Evolutionary conservation across 306 rosid species (phyloP).

Genomic region (Lagenaria siceraria): DNA sequence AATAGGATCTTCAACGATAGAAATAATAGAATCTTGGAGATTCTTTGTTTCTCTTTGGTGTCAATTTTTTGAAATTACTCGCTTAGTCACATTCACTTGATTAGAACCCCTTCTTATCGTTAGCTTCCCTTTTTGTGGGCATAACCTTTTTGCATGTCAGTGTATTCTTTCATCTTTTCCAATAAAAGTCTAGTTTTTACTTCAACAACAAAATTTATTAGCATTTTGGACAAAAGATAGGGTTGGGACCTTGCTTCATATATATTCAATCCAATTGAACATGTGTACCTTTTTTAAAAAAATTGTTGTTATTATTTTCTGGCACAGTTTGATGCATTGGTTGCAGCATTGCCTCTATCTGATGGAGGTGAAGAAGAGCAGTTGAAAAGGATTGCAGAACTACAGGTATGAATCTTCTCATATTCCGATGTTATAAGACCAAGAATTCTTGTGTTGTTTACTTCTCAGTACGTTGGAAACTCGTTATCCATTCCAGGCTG

Average conservation of each 20-base stretch:
- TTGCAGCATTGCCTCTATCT: conserved; percentile 63
- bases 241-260: not conserved
- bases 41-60: no score
- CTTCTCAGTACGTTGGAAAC: not conserved
- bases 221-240: not conserved
- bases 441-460: not conserved
- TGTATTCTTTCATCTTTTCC: no score
- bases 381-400: conserved; percentile 62
- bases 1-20: no score
- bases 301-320: not conserved
- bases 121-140: no score
- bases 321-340: conserved; percentile 70
- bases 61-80: no score
- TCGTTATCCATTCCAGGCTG: conserved; percentile 38
- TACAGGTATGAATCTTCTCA: conserved; percentile 41
- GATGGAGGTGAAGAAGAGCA: conserved; percentile 78
- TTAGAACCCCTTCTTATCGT: no score
- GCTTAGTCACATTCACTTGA: no score
- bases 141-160: no score
- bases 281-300: not conserved
- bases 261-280: conserved; percentile 5
- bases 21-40: no score
- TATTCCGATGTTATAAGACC: not conserved
- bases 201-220: no score
- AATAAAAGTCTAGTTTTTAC: no score